Base-by-base conservation (phyloP, 768 basidiomycete species). In the Mycena chlorophos region DNA sequence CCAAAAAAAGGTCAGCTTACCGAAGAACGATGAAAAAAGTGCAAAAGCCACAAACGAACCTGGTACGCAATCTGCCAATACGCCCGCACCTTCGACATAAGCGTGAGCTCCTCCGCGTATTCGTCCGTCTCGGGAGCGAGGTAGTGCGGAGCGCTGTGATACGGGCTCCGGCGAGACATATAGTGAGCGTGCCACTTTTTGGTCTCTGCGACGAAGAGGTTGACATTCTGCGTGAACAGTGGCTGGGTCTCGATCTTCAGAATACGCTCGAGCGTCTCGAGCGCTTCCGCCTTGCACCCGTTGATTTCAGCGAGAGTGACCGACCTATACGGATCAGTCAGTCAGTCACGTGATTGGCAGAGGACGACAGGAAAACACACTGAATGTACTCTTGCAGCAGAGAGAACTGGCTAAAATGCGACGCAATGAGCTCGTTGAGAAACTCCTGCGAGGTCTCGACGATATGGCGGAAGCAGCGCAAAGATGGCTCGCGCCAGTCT, bases 41-140 rank as follows among this genome's bases (percentile, higher is more conserved):
- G n/a, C 5, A 49, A 74, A 45, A 51, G 46, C 17, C 34, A 37
- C n/a, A 28, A 26, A 46, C 45, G 8, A 4, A 54, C 78, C 72
- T 78, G 78, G 66, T 71, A 78, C n/a, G 77, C 73, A 1, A 80
- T 69, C 27, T 76, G 73, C 65, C 73, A 81, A 52, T 79, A 82
- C 22, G 76, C 79, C 0, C 72, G 70, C 0, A 79, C 75, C 17
- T 80, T 76, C 0, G 78, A 72, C 74, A 77, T 75, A 28, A 80
- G 68, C 3, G 55, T 42, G 29, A 83, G 55, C 54, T 78, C 81
- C 0, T 73, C 70, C 13, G 13, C 30, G 34, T 61, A 67, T 23
- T 31, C 45, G 8, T 43, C 58, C 22, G 20, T 47, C 38, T 55
- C 48, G 6, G 8, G 31, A 34, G 8, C 10, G 6, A 6, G 45